Percentiles rank a stretch among this genome's conserved stretches.
Evolutionary conservation across 192 early-diverging fungal genomes (phyloP).

Genomic region (Dissophora globulifera): DNA sequence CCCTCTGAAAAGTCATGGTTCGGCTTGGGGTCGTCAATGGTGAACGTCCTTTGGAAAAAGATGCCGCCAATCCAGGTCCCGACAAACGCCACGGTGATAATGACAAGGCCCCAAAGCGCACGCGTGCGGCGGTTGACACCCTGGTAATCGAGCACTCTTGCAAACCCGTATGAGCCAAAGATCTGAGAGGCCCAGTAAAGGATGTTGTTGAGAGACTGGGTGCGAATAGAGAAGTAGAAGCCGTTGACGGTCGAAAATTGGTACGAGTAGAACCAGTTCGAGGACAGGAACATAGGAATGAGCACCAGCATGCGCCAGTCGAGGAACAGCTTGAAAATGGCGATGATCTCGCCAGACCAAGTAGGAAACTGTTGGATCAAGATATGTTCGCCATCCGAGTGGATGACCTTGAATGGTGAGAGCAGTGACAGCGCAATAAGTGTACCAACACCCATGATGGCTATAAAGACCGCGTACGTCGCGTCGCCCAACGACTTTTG

Average conservation of each 20-base stretch:
- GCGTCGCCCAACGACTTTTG: conserved; percentile 53
- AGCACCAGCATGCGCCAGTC: conserved; percentile 75
- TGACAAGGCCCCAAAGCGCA: conserved; percentile 65
- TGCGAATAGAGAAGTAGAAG: conserved; percentile 69
- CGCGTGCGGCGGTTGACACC: conserved; percentile 64
- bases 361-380: conserved; percentile 74
- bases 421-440: conserved; percentile 63
- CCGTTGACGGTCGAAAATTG: conserved; percentile 69
- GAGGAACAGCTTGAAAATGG: conserved; percentile 67
- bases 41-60: conserved; percentile 63
- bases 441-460: conserved; percentile 74
- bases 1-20: conserved; percentile 8
- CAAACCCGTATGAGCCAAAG: conserved; percentile 68
- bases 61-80: conserved; percentile 70
- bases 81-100: conserved; percentile 61
- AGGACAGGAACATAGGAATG: conserved; percentile 71
- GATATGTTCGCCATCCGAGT: conserved; percentile 74
- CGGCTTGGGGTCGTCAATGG: background rate
- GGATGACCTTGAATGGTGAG: conserved; percentile 64
- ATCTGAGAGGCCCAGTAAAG: conserved; percentile 83
- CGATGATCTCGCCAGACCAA: conserved; percentile 59
- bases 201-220: conserved; percentile 74
- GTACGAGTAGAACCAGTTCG: conserved; percentile 84
- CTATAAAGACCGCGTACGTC: conserved; percentile 79
- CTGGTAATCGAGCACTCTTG: conserved; percentile 68